Evolutionary conservation across 768 basidiomycete species (phyloP), one percentile per base, ranked within the genome.

Genomic region (Dioszegia hungarica): DNA sequence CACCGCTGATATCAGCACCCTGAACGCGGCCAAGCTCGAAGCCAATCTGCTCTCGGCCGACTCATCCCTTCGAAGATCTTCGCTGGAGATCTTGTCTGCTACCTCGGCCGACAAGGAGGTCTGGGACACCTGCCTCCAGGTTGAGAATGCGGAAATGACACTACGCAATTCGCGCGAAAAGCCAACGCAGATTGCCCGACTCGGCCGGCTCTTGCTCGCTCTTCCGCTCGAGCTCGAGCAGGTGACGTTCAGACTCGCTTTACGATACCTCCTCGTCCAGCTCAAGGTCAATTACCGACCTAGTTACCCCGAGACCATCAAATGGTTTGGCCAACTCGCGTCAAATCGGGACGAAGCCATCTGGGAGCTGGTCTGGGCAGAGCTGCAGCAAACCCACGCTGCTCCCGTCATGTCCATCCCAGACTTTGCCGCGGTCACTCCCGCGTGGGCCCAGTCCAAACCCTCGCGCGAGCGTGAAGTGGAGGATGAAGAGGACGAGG

Each of bases 221-320:
- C 59, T 72, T 49, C 59, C 8, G 17, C n/a, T 10, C 11, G 48
- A 53, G 10, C 45, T 56, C 0, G 28, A 25, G 17, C 9, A 19
- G 11, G 27, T 20, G 11, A 39, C 22, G 12, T 38, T 66, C 3
- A 31, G 44, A 2, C 38, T 29, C 12, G 60, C 39, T 41, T 49
- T 70, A 24, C 49, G 51, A 1, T 68, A 65, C 38, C 62, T 70
- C 5, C 47, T 70, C 20, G 89, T 88, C 5, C 93, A 95, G 72
- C 80, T 97, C 50, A 97, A 98, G 78, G 87, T 97, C 59, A 94
- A 92, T 72, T 78, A 98, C 41, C 83, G 89, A 27, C 95, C 95
- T 0, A 70, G 95, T 15, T 99, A 93, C 88, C 82, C 84, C 3
- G 87, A 92, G 17, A 84, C 91, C 3, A 81, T 85, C 12, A 81